A percentile compares a stretch with the other conserved stretches of the same genome.
Conservation (phyloP, 2,329 filamentous ascomycete genomes). For the Colletotrichum cuscutae region DNA sequence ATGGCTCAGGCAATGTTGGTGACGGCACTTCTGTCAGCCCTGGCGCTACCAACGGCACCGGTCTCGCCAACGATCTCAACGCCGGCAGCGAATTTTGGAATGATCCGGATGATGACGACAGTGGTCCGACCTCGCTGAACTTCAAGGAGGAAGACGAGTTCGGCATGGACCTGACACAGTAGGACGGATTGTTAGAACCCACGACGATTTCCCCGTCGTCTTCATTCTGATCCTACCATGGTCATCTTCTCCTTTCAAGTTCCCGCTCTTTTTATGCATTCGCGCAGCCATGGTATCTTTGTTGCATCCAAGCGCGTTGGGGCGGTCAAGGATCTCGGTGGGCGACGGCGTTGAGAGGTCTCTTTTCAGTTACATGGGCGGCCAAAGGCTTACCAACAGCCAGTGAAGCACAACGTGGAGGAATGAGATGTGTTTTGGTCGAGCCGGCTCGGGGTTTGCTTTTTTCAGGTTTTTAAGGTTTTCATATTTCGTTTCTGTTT, state of each 20-base stretch:
- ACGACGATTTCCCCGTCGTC: neutral
- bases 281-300: slow-evolving; percentile 1
- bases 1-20: slow-evolving; percentile 53
- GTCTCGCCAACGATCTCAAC: slow-evolving; percentile 56
- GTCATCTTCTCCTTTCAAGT: neutral
- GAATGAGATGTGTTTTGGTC: neutral
- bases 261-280: neutral
- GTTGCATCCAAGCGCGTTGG: slow-evolving; percentile 11
- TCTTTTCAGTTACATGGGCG: neutral
- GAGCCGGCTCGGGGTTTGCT: neutral
- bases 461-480: neutral
- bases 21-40: slow-evolving; percentile 65
- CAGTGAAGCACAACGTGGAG: neutral
- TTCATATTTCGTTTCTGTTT: slow-evolving; percentile 13
- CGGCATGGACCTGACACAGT: slow-evolving; percentile 77
- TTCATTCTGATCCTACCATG: neutral
- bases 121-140: slow-evolving; percentile 72
- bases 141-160: slow-evolving; percentile 98
- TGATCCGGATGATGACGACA: slow-evolving; percentile 77
- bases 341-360: slow-evolving; percentile 11
- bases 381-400: neutral
- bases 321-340: slow-evolving; percentile 5
- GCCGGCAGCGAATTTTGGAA: slow-evolving; percentile 71
- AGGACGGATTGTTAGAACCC: slow-evolving; percentile 33
- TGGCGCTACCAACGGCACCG: slow-evolving; percentile 50